Percentiles rank a stretch among this genome's conserved stretches.
Evolutionary conservation across 1,139 yeast genomes (phyloP).

Genomic region (Geotrichum fermentans): DNA sequence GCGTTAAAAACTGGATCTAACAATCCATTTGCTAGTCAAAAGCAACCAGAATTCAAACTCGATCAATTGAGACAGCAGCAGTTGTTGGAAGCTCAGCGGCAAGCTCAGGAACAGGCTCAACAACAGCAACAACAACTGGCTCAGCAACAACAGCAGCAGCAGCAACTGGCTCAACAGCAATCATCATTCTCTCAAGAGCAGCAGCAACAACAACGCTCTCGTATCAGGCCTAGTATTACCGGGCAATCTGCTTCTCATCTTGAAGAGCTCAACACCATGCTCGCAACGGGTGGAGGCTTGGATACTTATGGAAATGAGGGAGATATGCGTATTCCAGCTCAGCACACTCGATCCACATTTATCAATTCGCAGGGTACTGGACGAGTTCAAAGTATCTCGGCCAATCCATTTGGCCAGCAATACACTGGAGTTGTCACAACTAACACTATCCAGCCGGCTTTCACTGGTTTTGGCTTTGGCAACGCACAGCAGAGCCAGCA

Average conservation of each 20-base stretch:
- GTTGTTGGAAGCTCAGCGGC: slow-evolving; percentile 25
- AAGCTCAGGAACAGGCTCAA: slow-evolving; percentile 35
- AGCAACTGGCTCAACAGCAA: slow-evolving; percentile 33
- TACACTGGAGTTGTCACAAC: slow-evolving; percentile 67
- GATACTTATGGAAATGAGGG: slow-evolving; percentile 97
- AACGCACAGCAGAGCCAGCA: slow-evolving; percentile 47
- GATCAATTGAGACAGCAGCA: not conserved
- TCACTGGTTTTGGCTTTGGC: slow-evolving; percentile 94
- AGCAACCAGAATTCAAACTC: not conserved
- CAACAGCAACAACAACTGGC: slow-evolving; percentile 37
- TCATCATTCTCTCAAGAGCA: slow-evolving; percentile 21
- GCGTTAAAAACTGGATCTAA: slow-evolving; percentile 78
- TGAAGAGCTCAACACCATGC: slow-evolving; percentile 69
- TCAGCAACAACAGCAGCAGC: slow-evolving; percentile 34
- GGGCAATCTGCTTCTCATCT: slow-evolving; percentile 40
- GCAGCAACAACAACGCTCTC: slow-evolving; percentile 28
- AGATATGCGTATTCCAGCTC: slow-evolving; percentile 83
- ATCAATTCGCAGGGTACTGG: slow-evolving; percentile 84
- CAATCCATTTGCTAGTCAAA: slow-evolving; percentile 70
- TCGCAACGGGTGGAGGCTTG: slow-evolving; percentile 84
- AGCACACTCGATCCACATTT: slow-evolving; percentile 78
- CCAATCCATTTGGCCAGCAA: slow-evolving; percentile 65
- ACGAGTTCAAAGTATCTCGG: slow-evolving; percentile 23
- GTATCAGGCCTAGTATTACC: not conserved
- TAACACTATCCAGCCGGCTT: slow-evolving; percentile 54